A percentile compares a stretch with the other conserved stretches of the same genome.
Conservation (phyloP, 176 grass and related monocot genomes). For the Oropetium thomaeum region DNA sequence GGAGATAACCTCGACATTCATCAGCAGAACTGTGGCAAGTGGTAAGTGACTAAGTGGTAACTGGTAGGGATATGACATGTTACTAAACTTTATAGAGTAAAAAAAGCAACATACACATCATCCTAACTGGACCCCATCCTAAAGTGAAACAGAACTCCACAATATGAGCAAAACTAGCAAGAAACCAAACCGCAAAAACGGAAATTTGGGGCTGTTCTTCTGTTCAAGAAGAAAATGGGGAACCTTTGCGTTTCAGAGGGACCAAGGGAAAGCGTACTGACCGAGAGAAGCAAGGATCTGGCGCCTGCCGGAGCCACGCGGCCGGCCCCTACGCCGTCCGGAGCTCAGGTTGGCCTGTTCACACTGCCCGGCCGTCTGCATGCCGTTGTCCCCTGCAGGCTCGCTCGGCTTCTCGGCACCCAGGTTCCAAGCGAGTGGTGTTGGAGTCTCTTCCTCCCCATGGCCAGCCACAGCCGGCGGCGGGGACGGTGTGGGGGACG, state of each 20-base stretch:
- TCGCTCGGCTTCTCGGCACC: constrained; percentile 10
- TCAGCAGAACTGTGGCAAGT: neutral
- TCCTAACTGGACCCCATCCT: constrained; percentile 23
- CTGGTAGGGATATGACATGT: neutral
- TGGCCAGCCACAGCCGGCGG: constrained; percentile 24
- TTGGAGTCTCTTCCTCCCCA: constrained; percentile 9
- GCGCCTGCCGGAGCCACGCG: constrained; percentile 75
- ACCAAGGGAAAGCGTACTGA: constrained; percentile 7
- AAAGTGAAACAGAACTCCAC: constrained; percentile 36
- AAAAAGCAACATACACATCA: constrained; percentile 5
- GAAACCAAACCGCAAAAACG: constrained; percentile 6
- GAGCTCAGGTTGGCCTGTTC: constrained; percentile 33
- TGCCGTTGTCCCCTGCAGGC: constrained; percentile 11
- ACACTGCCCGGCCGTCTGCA: constrained; percentile 30
- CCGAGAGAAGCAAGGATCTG: constrained; percentile 86
- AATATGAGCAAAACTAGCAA: constrained; percentile 19
- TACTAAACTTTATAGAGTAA: neutral
- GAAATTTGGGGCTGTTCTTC: neutral
- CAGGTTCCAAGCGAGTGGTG: constrained; percentile 25
- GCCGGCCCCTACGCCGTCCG: constrained; percentile 69
- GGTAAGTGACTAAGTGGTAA: too few relatives aligned
- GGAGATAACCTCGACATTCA: neutral
- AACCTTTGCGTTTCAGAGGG: constrained; percentile 14
- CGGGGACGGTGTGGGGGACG: constrained; percentile 56
- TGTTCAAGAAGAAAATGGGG: neutral